Percentiles rank a stretch among this genome's conserved stretches.
These are phyloP conservation scores for Paraphaeosphaeria sporulosa DNA, from an alignment of 2,329 filamentous ascomycete genomes.

Conservation along the genomic window DNA sequence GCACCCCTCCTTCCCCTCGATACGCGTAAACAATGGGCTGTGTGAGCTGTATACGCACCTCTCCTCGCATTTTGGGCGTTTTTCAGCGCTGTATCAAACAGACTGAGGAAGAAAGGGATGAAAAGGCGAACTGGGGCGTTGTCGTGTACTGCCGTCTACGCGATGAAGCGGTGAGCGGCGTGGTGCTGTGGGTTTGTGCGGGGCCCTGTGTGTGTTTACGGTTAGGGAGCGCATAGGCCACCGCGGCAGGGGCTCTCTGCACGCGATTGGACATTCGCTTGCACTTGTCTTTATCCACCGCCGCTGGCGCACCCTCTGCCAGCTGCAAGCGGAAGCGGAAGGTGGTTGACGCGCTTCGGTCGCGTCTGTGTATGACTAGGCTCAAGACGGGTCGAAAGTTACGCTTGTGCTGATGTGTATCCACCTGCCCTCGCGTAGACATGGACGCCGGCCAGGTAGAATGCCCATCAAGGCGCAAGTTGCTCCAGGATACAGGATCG, in stretches of 20 bases:
- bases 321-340: not conserved
- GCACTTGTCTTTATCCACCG: slow-evolving; percentile 7
- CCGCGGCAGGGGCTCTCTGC: not conserved
- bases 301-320: not conserved
- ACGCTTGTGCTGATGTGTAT: not conserved
- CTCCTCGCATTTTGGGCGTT: slow-evolving; percentile 49
- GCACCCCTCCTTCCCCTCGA: slow-evolving; percentile 5
- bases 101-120: slow-evolving; percentile 31
- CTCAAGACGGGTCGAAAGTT: not conserved
- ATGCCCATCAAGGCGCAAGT: no score
- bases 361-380: not conserved
- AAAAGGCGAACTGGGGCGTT: slow-evolving; percentile 6
- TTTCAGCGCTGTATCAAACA: slow-evolving; percentile 45
- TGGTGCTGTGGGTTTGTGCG: slow-evolving; percentile 14
- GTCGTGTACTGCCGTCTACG: slow-evolving; percentile 18
- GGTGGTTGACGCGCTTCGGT: not conserved
- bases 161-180: slow-evolving; percentile 19
- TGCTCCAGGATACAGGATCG: no score
- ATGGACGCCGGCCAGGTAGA: no score
- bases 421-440: no score
- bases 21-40: slow-evolving; percentile 2
- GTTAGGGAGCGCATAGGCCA: slow-evolving; percentile 1
- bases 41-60: slow-evolving; percentile 42
- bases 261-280: slow-evolving; percentile 1
- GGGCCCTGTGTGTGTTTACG: slow-evolving; percentile 15